These are phyloP conservation scores for Fonsecaea monophora DNA, from an alignment of 2,329 filamentous ascomycete species.

Conservation along the genomic window DNA sequence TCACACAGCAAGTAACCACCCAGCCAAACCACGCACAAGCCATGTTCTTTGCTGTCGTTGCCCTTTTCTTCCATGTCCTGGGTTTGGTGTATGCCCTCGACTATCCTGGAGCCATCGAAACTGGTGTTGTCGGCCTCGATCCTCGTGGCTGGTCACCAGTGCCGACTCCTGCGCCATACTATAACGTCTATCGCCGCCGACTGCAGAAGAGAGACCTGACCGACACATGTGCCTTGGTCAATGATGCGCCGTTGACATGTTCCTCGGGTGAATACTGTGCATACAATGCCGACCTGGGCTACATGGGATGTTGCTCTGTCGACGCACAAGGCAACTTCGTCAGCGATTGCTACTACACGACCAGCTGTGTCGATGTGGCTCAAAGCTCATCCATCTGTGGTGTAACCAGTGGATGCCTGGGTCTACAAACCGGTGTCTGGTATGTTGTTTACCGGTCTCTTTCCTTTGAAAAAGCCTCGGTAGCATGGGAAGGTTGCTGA, in stretches of 20 bases:
- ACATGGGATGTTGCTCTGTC: constrained; percentile 6
- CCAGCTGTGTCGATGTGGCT: constrained; percentile 3
- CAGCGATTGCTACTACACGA: not conserved
- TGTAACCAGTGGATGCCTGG: not conserved
- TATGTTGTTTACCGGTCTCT: not conserved
- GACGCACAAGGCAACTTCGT: not conserved
- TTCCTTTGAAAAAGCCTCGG: no score
- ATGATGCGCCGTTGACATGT: not conserved
- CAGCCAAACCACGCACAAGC: not conserved
- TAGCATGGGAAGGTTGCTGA: no score
- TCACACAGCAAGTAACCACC: no score
- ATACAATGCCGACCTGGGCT: not conserved
- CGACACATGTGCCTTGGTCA: constrained; percentile 1
- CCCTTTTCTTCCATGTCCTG: not conserved
- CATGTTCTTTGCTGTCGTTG: not conserved
- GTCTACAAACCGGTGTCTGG: not conserved
- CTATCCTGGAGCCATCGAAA: not conserved
- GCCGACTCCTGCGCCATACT: not conserved
- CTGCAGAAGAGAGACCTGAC: constrained; percentile 1
- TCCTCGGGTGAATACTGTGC: not conserved
- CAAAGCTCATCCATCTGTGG: not conserved
- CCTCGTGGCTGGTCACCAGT: constrained; percentile 5
- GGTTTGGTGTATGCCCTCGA: not conserved
- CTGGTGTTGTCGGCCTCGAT: not conserved
- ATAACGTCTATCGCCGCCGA: not conserved